Evolutionary conservation across 2,329 filamentous ascomycete genomes (phyloP).

Genomic region (Metarhizium brunneum): DNA sequence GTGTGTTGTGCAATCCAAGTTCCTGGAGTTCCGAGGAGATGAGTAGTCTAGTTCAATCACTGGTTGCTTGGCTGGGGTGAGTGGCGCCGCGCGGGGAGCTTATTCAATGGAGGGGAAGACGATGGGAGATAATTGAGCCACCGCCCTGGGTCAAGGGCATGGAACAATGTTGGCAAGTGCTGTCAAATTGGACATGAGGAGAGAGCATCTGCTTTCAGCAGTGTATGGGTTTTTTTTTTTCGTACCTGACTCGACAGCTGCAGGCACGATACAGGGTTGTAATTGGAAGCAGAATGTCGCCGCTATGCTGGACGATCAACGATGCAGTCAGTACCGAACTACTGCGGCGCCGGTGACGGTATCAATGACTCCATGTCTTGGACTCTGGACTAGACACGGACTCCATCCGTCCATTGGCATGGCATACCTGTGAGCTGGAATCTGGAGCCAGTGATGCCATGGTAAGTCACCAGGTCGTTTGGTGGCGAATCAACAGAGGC

Average conservation of each 20-base stretch:
- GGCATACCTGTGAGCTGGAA: neutral
- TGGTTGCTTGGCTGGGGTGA: neutral
- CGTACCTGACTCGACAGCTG: neutral
- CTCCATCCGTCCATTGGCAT: neutral
- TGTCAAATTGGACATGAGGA: too few relatives aligned
- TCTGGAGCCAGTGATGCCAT: neutral
- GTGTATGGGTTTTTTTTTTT: too few relatives aligned
- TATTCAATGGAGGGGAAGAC: slow-evolving; percentile 1
- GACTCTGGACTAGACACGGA: too few relatives aligned
- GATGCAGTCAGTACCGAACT: too few relatives aligned
- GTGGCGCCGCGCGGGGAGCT: slow-evolving; percentile 6
- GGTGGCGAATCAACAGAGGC: neutral
- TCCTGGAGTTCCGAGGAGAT: neutral
- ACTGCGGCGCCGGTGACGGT: too few relatives aligned
- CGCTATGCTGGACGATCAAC: neutral
- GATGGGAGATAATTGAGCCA: neutral
- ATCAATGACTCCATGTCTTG: neutral
- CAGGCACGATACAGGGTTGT: neutral
- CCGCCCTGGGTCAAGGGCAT: neutral
- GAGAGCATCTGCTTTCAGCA: too few relatives aligned
- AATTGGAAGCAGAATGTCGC: neutral
- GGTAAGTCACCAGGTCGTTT: neutral
- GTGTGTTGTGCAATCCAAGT: neutral
- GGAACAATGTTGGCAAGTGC: neutral
- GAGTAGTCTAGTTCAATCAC: neutral